Evolutionary conservation across 2,329 filamentous ascomycete genomes (phyloP), one percentile per base, ranked within the genome.

Genomic region (Parastagonospora avenae): DNA sequence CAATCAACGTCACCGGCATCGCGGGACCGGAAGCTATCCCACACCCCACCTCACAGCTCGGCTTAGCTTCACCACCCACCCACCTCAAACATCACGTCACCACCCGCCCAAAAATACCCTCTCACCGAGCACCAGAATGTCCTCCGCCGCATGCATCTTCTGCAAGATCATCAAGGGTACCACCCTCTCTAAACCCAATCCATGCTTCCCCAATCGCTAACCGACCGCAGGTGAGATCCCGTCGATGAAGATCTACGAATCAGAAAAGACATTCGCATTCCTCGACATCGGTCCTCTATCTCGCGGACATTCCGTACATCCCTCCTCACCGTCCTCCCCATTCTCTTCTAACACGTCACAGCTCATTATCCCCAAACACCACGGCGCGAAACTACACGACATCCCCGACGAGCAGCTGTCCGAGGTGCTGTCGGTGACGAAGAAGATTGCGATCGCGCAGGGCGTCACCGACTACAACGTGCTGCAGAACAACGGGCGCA

Each of bases 161-260:
- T 99, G 94, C 83, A 96, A 91, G 76, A 97, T 99, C 73, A 89
- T 99, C 80, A 95, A 96, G 84, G 93, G 93, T 85, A 75, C 44
- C 14, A 46, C 65, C 39, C 24, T 27, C 30, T 19, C 37, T 42
- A 36, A 41, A 24, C 24, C 44, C 39, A 11, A n/a, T 19, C 33
- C 16, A 19, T 10, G 30, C n/a, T 4, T 10, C 11, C 16, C 19
- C 32, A 19, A n/a, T 35, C 49, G 36, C 55, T 59, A 48, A 61
- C 53, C 11, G 16, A 9, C 4, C 31, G 14, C 48, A 97, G 92
- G 92, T 61, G 93, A 97, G 55, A 97, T 99, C 74, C 94, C 94
- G 42, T 93, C 86, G 64, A 88, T 97, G 82, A 99, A 97, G 84
- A 87, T 99, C 77, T 92, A 91, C 72, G 94, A 99, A 79, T 94